Percentiles rank a stretch among this genome's conserved stretches.
phyloP scores from a whole-genome alignment of 352 stramenopile genomes.

The Globisporangium irregulare region DNA sequence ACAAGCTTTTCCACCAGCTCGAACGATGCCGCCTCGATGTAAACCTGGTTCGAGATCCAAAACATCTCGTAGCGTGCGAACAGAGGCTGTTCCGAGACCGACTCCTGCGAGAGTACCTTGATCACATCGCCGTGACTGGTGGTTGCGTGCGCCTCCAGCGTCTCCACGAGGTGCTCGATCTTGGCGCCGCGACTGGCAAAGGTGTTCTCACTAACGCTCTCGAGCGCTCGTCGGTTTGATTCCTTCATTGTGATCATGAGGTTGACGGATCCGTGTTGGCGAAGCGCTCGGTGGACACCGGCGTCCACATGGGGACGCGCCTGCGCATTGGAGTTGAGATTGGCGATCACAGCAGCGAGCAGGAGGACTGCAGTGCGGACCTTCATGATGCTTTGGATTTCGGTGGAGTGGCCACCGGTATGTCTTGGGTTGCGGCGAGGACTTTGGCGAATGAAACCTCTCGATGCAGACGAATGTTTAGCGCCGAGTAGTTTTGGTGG shows the following conservation, averaged over 20 bases:
- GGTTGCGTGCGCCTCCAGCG: too few species aligned
- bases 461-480: too few species aligned
- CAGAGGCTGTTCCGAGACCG: conserved; percentile 8
- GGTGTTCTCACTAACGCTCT: too few species aligned
- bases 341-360: conserved; percentile 12
- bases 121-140: conserved; percentile 1
- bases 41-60: conserved; percentile 32
- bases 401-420: too few species aligned
- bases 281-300: conserved; percentile 23
- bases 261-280: conserved; percentile 15
- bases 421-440: too few species aligned
- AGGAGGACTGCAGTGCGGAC: neutral
- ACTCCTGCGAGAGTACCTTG: conserved; percentile 17
- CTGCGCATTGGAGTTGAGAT: neutral
- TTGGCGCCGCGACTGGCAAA: too few species aligned
- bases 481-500: neutral
- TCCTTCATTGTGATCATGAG: conserved; percentile 26
- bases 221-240: conserved; percentile 2
- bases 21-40: conserved; percentile 22
- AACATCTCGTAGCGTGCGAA: conserved; percentile 22
- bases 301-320: conserved; percentile 16
- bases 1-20: conserved; percentile 25
- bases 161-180: too few species aligned
- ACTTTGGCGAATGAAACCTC: neutral
- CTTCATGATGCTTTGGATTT: conserved; percentile 9